Conservation (phyloP, 2,329 filamentous ascomycete species). For the Epichloe festucae region DNA sequence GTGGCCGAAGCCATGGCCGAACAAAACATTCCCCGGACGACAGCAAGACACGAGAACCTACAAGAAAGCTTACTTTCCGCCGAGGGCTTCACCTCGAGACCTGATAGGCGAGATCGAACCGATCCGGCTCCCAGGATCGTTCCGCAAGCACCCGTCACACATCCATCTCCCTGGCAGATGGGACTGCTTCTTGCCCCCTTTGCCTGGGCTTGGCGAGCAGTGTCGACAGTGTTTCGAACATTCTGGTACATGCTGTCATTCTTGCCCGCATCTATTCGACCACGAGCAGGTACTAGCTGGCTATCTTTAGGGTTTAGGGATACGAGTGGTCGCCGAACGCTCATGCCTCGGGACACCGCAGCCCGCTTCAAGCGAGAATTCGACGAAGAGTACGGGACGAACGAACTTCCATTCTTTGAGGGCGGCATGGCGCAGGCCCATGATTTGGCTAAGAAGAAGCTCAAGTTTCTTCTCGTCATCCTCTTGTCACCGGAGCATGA, state of each 20-base stretch:
- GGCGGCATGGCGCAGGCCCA: conserved; percentile 85
- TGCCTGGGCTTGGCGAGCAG: conserved; percentile 58
- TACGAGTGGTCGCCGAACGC: conserved; percentile 56
- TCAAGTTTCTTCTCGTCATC: conserved; percentile 83
- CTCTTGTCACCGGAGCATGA: conserved; percentile 90
- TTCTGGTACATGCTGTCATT: conserved; percentile 71
- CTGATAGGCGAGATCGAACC: conserved; percentile 22
- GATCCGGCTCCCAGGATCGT: conserved; percentile 76
- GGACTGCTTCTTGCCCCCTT: conserved; percentile 72
- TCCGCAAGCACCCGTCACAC: conserved; percentile 56
- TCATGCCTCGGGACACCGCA: conserved; percentile 78
- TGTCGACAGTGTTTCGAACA: conserved; percentile 56
- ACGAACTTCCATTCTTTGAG: conserved; percentile 66
- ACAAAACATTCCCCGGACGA: conserved; percentile 47
- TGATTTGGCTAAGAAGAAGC: conserved; percentile 76
- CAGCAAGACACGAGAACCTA: conserved; percentile 61
- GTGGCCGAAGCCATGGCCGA: conserved; percentile 62
- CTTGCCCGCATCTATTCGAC: conserved; percentile 52
- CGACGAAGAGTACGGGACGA: conserved; percentile 77
- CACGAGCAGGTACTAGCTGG: conserved; percentile 40
- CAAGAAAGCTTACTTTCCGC: conserved; percentile 41
- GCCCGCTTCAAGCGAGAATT: conserved; percentile 85
- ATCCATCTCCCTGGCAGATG: conserved; percentile 62
- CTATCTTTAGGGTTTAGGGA: conserved; percentile 40
- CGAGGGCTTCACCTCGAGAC: conserved; percentile 10